Evolutionary conservation across 768 basidiomycete species (phyloP), one percentile per base, ranked within the genome.

Genomic region (Rhodotorula taiwanensis): DNA sequence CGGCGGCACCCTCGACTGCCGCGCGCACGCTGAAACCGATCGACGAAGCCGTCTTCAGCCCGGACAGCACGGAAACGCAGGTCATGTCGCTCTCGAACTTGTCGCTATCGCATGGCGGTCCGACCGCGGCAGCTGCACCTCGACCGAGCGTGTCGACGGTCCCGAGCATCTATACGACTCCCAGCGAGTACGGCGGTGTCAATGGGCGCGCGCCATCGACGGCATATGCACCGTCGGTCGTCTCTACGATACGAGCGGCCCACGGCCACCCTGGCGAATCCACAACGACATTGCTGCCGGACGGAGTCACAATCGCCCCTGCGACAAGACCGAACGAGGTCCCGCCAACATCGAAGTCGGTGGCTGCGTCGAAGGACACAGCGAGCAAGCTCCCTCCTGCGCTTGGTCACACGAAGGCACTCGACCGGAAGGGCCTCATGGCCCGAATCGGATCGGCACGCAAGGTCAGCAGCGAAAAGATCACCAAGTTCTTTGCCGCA

Each of bases 11-110:
- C 21, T 33, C 52, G n/a, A 14, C 13, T 33, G 36, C 44, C 58
- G 2, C 55, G 39, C 16, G 36, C 14, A 43, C 16, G 21, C 52
- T 59, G 0, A 55, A 55, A 1, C 58, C 55, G 11, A 62, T 69
- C 44, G 63, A 69, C 57, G 67, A 69, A 28, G 52, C 52, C 21
- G 54, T 65, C 49, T 65, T 61, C 45, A 30, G 48, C 30, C 39
- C 57, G 4, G 25, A 50, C 16, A 15, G 43, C 18, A 15, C 28
- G 3, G 45, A 58, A 10, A 69, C 67, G 21, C 58, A 61, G 31
- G 34, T 58, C 41, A 34, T 69, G 7, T 56, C 60, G 10, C 57
- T 61, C 34, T 64, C 64, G 57, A 62, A 44, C 60, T 52, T 42
- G 47, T 33, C 57, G 47, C 47, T 58, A 61, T 43, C 21, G 20